Conservation (phyloP, 345 rosid genomes). For the Gossypium sturtianum region DNA sequence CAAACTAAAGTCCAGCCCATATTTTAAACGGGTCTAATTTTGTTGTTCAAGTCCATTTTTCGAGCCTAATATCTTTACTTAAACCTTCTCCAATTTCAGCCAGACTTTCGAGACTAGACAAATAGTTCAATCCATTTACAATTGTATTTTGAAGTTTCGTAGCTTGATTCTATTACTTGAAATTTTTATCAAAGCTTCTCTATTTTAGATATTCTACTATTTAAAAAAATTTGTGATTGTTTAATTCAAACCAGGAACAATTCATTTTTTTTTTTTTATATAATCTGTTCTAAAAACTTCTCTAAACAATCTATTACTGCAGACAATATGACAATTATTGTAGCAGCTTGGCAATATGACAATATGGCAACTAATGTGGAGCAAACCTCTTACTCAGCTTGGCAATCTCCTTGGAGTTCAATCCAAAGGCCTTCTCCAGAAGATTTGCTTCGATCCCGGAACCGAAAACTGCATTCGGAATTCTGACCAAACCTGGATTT, state of each 20-base stretch:
- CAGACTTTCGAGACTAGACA: no score
- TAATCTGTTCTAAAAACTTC: background rate
- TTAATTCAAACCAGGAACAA: background rate
- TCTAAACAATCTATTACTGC: background rate
- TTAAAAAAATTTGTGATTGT: background rate
- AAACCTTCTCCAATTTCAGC: no score
- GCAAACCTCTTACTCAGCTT: slow-evolving; percentile 50
- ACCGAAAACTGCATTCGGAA: slow-evolving; percentile 69
- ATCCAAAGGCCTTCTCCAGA: slow-evolving; percentile 2
- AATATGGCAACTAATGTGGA: slow-evolving; percentile 14
- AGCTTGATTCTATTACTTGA: no score
- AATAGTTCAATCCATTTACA: no score
- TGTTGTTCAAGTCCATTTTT: rapidly evolving
- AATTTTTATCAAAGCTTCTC: no score
- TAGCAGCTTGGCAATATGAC: background rate
- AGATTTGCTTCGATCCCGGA: slow-evolving; percentile 57
- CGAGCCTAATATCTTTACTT: no score
- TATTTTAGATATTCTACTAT: no score
- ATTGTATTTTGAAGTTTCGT: no score
- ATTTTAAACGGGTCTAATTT: no score
- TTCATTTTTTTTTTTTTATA: background rate
- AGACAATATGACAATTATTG: background rate
- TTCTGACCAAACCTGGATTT: slow-evolving; percentile 60
- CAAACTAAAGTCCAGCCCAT: no score
- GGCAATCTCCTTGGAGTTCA: slow-evolving; percentile 40